These are phyloP conservation scores for Chlorella sorokiniana DNA, from an alignment of 139 green algal species.

Conservation along the genomic window DNA sequence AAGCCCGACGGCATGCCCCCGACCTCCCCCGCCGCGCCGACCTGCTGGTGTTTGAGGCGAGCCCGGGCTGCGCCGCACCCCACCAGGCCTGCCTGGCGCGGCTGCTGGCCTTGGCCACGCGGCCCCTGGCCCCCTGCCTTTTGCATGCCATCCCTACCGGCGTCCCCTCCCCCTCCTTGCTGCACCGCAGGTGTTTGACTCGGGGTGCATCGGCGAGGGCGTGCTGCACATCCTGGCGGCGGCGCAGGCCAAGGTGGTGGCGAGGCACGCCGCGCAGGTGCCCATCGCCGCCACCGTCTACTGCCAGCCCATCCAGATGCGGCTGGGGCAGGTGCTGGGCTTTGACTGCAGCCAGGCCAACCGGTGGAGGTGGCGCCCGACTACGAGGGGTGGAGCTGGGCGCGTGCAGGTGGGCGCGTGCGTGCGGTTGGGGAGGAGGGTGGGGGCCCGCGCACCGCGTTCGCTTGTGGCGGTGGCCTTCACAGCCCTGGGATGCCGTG, in stretches of 20 bases:
- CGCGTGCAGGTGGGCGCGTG: constrained; percentile 29
- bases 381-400: constrained; percentile 75
- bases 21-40: constrained; percentile 64
- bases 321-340: constrained; percentile 40
- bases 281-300: constrained; percentile 64
- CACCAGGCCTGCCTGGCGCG: neutral
- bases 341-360: constrained; percentile 61
- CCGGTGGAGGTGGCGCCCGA: constrained; percentile 66
- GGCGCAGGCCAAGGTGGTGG: constrained; percentile 56
- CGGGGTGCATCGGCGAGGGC: constrained; percentile 83
- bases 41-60: constrained; percentile 73
- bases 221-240: constrained; percentile 73
- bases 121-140: neutral
- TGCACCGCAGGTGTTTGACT: constrained; percentile 77
- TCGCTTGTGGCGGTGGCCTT: too few species aligned
- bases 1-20: constrained; percentile 62
- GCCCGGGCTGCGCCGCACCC: neutral
- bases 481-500: too few species aligned
- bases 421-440: neutral
- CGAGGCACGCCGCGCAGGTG: constrained; percentile 55
- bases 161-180: neutral
- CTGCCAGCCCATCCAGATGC: constrained; percentile 68
- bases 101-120: neutral
- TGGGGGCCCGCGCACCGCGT: too few species aligned
- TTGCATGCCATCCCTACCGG: neutral